phyloP scores from a whole-genome alignment of 495 filamentous ascomycete genomes.

The Podospora conica region DNA sequence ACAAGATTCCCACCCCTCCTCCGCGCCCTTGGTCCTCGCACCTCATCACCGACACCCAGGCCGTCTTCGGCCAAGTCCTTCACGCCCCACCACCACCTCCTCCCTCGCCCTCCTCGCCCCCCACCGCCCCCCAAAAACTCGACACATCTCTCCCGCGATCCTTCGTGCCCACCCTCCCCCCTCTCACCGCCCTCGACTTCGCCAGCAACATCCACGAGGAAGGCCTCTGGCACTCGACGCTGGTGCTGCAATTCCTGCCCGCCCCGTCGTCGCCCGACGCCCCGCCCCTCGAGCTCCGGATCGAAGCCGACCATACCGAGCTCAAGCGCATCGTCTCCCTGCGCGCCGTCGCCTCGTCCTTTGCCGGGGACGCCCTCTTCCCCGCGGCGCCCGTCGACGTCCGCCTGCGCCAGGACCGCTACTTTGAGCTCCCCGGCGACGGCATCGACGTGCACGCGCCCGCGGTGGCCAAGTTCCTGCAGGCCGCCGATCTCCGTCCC shows the following conservation, averaged over 20 bases:
- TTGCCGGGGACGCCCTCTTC: conserved; percentile 26
- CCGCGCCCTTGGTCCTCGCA: conserved; percentile 25
- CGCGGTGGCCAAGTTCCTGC: conserved; percentile 34
- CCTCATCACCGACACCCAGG: conserved; percentile 26
- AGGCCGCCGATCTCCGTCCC: conserved; percentile 30
- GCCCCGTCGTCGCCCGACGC: background rate
- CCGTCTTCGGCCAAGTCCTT: conserved; percentile 38
- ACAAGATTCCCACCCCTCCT: background rate
- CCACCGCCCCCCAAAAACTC: conserved; percentile 17
- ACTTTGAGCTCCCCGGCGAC: conserved; percentile 19
- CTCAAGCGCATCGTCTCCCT: conserved; percentile 17
- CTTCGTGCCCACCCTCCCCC: conserved; percentile 23
- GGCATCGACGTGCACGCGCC: conserved; percentile 15
- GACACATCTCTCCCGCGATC: conserved; percentile 14
- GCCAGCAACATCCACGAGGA: conserved; percentile 16
- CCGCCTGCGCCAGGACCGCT: conserved; percentile 34
- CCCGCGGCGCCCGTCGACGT: conserved; percentile 36
- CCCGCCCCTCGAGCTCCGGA: conserved; percentile 31
- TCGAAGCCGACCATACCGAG: conserved; percentile 27
- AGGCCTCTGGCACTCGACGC: conserved; percentile 21
- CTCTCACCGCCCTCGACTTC: conserved; percentile 17
- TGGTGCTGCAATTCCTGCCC: conserved; percentile 27
- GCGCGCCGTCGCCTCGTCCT: conserved; percentile 17
- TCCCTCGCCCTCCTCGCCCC: conserved; percentile 3
- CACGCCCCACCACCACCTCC: conserved; percentile 17